Evolutionary conservation across 768 basidiomycete species (phyloP).

Genomic region (Austroboletus eburneus): DNA sequence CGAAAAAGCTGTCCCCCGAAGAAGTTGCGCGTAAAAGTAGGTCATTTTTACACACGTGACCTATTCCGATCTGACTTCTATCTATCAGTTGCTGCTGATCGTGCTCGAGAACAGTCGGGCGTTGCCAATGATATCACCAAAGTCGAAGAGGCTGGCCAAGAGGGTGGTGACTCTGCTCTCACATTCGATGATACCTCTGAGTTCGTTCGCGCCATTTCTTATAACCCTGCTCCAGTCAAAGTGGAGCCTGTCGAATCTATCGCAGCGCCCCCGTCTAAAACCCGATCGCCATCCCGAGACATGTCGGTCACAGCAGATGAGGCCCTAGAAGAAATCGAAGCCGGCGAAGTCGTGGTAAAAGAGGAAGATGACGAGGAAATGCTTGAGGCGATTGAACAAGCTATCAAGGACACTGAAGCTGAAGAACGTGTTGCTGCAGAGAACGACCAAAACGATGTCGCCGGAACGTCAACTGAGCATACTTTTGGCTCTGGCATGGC

Average conservation of each 20-base stretch:
- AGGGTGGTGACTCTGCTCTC: constrained; percentile 44
- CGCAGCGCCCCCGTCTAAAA: constrained; percentile 25
- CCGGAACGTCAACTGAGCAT: constrained; percentile 72
- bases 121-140: constrained; percentile 39
- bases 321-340: constrained; percentile 70
- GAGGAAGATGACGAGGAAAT: constrained; percentile 79
- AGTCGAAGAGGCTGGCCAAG: constrained; percentile 44
- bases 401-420: constrained; percentile 58
- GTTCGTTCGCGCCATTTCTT: constrained; percentile 84
- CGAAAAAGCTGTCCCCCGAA: constrained; percentile 75
- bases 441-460: constrained; percentile 27
- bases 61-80: constrained; percentile 1
- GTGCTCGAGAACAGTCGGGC: constrained; percentile 47
- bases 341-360: constrained; percentile 73
- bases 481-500: constrained; percentile 83
- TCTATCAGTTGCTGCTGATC: constrained; percentile 58
- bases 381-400: constrained; percentile 72
- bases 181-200: constrained; percentile 97
- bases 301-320: constrained; percentile 62
- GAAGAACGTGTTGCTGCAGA: constrained; percentile 42
- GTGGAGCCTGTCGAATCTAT: constrained; percentile 40
- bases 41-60: constrained; percentile 20
- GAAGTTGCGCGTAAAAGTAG: constrained; percentile 74
- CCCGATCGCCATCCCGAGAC: constrained; percentile 45
- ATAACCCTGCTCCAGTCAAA: constrained; percentile 55